Conservation (phyloP, 163 green algal genomes). For the Trebouxia gelatinosa region DNA sequence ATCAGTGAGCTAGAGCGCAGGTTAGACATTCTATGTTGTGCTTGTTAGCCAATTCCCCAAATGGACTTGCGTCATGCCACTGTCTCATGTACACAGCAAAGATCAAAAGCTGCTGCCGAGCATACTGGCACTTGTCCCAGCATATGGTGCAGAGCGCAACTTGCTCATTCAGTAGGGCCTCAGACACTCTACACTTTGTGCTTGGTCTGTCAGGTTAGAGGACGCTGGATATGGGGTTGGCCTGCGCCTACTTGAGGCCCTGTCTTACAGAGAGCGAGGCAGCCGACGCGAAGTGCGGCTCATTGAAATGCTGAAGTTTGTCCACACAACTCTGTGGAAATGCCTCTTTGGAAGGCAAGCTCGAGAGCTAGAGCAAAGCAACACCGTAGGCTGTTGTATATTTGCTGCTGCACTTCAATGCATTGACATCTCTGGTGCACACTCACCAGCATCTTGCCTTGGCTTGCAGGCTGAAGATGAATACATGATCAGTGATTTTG, state of each 20-base stretch:
- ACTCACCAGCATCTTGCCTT: constrained; percentile 23
- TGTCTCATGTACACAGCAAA: no score
- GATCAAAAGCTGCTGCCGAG: no score
- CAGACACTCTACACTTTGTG: no score
- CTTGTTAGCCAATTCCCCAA: no score
- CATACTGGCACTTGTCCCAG: no score
- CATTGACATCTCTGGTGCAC: background rate
- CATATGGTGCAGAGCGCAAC: no score
- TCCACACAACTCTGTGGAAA: constrained; percentile 60
- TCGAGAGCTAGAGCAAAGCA: constrained; percentile 80
- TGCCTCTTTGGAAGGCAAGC: constrained; percentile 79
- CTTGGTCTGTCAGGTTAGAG: constrained; percentile 81
- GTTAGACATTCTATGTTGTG: no score
- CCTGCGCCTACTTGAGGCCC: constrained; percentile 80
- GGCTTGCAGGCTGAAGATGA: constrained; percentile 84
- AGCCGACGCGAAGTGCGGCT: constrained; percentile 53
- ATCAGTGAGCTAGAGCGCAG: constrained; percentile 88
- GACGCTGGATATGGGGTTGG: constrained; percentile 81
- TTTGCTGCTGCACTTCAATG: background rate
- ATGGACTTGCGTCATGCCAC: no score
- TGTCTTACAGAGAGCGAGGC: constrained; percentile 70
- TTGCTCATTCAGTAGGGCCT: no score
- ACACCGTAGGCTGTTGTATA: constrained; percentile 47
- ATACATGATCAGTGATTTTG: constrained; percentile 95
- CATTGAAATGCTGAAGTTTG: constrained; percentile 38